Evolutionary conservation across 345 rosid species (phyloP).

Genomic region (Pugionium dolabratum): DNA sequence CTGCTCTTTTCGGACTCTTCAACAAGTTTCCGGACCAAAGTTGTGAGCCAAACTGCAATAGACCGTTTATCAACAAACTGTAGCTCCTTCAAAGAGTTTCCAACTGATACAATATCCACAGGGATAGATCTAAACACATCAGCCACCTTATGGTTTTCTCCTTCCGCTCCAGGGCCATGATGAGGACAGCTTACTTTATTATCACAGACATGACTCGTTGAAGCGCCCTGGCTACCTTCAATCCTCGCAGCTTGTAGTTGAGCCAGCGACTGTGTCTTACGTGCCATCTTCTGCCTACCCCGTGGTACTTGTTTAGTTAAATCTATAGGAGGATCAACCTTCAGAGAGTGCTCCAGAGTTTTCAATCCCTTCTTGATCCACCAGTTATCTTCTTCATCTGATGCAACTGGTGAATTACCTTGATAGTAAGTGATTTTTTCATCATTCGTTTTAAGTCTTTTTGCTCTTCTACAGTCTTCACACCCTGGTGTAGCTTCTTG

Average conservation of each 20-base stretch:
- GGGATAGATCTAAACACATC: slow-evolving; percentile 55
- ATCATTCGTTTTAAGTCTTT: slow-evolving; percentile 62
- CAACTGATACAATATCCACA: slow-evolving; percentile 68
- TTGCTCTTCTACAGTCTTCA: slow-evolving; percentile 84
- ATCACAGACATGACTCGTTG: slow-evolving; percentile 91
- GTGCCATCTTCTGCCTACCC: slow-evolving; percentile 85
- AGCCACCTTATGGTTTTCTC: slow-evolving; percentile 54
- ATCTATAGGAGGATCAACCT: slow-evolving; percentile 68
- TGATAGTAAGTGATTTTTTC: slow-evolving; percentile 64
- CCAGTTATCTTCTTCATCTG: slow-evolving; percentile 93
- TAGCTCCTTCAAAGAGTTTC: slow-evolving; percentile 71
- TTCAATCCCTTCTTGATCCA: slow-evolving; percentile 82
- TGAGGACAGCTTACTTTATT: slow-evolving; percentile 76
- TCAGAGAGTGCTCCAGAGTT: slow-evolving; percentile 53
- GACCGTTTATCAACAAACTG: slow-evolving; percentile 74
- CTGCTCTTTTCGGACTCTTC: slow-evolving; percentile 75
- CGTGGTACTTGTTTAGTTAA: slow-evolving; percentile 69
- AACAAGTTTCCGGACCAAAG: slow-evolving; percentile 67
- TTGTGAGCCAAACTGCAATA: slow-evolving; percentile 74
- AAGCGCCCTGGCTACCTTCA: slow-evolving; percentile 97
- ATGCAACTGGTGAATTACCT: slow-evolving; percentile 64
- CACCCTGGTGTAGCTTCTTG: slow-evolving; percentile 78
- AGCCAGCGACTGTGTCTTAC: slow-evolving; percentile 87
- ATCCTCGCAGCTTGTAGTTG: slow-evolving; percentile 92
- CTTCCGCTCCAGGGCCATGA: slow-evolving; percentile 67